Percentiles rank a stretch among this genome's conserved stretches.
Evolutionary conservation across 495 filamentous ascomycete species (phyloP).

Genomic region (Aspergillus bridgeri): DNA sequence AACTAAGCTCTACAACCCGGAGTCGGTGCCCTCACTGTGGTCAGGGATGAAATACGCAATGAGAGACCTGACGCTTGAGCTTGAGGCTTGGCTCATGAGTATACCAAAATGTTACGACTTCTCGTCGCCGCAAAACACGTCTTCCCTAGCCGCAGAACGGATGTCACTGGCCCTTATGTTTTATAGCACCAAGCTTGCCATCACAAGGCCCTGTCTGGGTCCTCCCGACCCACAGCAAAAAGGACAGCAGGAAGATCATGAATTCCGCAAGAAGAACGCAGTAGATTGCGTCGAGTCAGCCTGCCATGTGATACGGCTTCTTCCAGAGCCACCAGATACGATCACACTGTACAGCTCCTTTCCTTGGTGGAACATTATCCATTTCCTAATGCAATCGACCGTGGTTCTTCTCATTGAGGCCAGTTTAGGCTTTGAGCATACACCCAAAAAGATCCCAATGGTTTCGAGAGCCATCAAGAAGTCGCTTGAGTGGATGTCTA

Average conservation of each 20-base stretch:
- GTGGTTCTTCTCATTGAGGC: conserved; percentile 59
- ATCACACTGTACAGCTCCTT: conserved; percentile 45
- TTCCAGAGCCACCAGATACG: conserved; percentile 44
- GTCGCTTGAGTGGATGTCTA: conserved; percentile 49
- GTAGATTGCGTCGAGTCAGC: conserved; percentile 57
- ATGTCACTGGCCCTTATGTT: conserved; percentile 53
- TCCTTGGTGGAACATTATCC: conserved; percentile 63
- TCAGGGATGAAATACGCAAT: conserved; percentile 40
- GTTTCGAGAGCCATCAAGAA: conserved; percentile 54
- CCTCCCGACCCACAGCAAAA: conserved; percentile 40
- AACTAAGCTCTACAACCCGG: conserved; percentile 55
- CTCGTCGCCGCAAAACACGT: conserved; percentile 30
- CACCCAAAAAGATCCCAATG: conserved; percentile 48
- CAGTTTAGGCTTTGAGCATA: conserved; percentile 50
- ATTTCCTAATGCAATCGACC: conserved; percentile 60
- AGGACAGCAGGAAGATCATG: conserved; percentile 32
- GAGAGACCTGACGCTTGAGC: conserved; percentile 36
- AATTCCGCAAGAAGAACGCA: conserved; percentile 51
- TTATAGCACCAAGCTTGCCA: conserved; percentile 56
- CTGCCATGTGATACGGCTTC: conserved; percentile 48
- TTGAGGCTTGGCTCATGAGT: conserved; percentile 41
- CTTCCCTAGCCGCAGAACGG: conserved; percentile 33
- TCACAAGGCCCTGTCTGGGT: conserved; percentile 60
- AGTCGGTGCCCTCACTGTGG: conserved; percentile 50
- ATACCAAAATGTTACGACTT: conserved; percentile 40